Base-by-base conservation (phyloP, 176 grass and related monocot genomes). In the Eragrostis curvula region DNA sequence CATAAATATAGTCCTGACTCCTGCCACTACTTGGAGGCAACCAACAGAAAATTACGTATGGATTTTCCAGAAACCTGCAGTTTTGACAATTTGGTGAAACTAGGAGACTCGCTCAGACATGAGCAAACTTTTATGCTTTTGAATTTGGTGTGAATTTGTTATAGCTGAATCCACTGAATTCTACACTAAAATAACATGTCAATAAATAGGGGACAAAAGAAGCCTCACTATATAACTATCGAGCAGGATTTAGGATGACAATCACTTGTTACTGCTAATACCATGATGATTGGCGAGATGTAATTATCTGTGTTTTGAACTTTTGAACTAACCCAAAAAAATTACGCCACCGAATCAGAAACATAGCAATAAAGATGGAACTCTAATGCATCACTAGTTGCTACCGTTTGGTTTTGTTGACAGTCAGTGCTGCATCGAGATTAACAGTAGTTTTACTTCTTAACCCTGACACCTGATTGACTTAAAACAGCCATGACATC, bases 291-390 rank as follows among this genome's bases (percentile, higher is more conserved):
- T 17, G 0, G 11, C 1, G 1, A 36, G 39, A 47, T 48, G 12
- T 44, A 63, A 56, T 44, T 13, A 29, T 18, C 13, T 9, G 10
- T 73, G 13, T 62, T 80, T 16, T n/a, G n/a, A n/a, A n/a, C n/a
- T n/a, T n/a, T n/a, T n/a, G n/a, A n/a, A n/a, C 23, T 24, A 89
- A 41, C 18, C 11, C 2, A 12, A 9, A 71, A 57, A 17, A 40
- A 7, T 27, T 32, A 88, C 18, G 18, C 53, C 16, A 15, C 55
- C 24, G 75, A 73, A 86, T n/a, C 24, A 9, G 61, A 73, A 36
- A 0, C 36, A 47, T 15, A 74, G 9, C 29, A 65, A 42, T 5
- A 2, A 40, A 65, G 41, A 74, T 51, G 36, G 27, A 65, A 63
- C 80, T 50, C 14, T 74, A 83, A 43, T 87, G 46, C 24, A 60